These are phyloP conservation scores for Coemansia sp. DNA, from an alignment of 371 early-diverging fungal genomes.

Conservation along the genomic window DNA sequence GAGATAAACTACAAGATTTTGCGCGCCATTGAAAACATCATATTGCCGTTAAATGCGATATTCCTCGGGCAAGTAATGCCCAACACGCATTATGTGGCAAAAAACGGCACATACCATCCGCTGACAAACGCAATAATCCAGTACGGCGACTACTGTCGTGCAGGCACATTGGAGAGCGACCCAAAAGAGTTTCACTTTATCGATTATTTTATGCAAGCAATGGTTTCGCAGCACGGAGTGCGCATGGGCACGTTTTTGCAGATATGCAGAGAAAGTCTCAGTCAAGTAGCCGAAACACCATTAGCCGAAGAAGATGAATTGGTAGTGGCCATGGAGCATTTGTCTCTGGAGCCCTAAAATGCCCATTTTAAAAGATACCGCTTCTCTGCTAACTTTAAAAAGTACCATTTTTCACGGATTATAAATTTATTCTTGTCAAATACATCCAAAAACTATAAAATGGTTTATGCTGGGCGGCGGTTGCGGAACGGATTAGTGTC, in stretches of 20 bases:
- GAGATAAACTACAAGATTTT: constrained; percentile 39
- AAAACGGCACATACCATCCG: constrained; percentile 17
- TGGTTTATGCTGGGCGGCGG: constrained; percentile 5
- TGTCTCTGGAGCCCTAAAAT: constrained; percentile 9
- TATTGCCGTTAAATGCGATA: constrained; percentile 28
- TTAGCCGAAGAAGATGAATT: constrained; percentile 8
- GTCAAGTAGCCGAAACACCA: not conserved
- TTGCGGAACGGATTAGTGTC: constrained; percentile 34
- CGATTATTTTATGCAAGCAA: constrained; percentile 35
- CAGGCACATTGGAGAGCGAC: not conserved
- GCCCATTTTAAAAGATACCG: not conserved
- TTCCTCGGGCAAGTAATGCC: constrained; percentile 15
- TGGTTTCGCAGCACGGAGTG: constrained; percentile 26
- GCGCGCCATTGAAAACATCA: constrained; percentile 24
- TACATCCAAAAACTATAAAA: not conserved
- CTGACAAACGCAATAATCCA: constrained; percentile 13
- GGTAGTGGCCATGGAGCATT: constrained; percentile 23
- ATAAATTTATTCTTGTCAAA: not conserved
- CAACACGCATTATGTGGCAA: constrained; percentile 10
- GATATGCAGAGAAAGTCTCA: constrained; percentile 18
- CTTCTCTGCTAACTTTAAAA: no score
- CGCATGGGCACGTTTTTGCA: constrained; percentile 26
- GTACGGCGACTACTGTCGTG: constrained; percentile 15
- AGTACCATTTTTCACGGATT: no score
- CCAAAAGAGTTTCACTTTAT: constrained; percentile 16